phyloP scores from a whole-genome alignment of 306 rosid species.

The Corylus americana region DNA sequence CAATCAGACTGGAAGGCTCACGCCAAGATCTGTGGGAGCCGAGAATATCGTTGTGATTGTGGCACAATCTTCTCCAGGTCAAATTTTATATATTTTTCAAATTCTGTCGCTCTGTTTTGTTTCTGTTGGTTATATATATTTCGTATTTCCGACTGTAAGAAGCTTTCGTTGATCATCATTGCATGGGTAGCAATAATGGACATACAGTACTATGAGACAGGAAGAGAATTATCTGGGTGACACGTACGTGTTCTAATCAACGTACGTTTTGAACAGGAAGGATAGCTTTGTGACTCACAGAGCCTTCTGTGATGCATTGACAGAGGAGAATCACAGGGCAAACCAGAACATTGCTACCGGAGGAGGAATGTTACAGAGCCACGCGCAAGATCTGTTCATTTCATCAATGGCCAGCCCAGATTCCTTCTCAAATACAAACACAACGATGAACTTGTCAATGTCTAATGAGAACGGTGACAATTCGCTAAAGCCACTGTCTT shows the following conservation, averaged over 20 bases:
- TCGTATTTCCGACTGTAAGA: not conserved
- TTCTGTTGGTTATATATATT: conserved; percentile 26
- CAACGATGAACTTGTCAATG: not conserved
- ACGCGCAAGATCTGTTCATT: conserved; percentile 49
- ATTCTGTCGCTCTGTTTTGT: conserved; percentile 56
- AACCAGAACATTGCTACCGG: conserved; percentile 38
- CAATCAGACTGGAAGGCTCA: conserved; percentile 99
- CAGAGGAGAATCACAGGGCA: conserved; percentile 79
- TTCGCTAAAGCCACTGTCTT: conserved; percentile 31
- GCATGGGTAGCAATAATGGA: not conserved
- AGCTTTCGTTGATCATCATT: not conserved
- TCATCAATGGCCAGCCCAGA: conserved; percentile 38
- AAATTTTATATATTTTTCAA: not conserved
- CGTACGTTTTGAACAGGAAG: conserved; percentile 53
- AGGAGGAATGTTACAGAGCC: conserved; percentile 39
- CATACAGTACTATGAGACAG: not conserved
- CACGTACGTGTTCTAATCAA: not conserved
- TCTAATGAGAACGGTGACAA: conserved; percentile 21
- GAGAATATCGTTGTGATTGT: conserved; percentile 98
- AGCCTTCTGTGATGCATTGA: conserved; percentile 97
- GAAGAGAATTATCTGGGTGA: not conserved
- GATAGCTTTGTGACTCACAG: conserved; percentile 98
- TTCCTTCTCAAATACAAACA: conserved; percentile 1
- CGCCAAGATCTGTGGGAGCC: conserved; percentile 88
- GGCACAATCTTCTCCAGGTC: conserved; percentile 93